Percentiles rank a stretch among this genome's conserved stretches.
Conservation (phyloP, 192 early-diverging fungal species). For the Coemansia sp. region DNA sequence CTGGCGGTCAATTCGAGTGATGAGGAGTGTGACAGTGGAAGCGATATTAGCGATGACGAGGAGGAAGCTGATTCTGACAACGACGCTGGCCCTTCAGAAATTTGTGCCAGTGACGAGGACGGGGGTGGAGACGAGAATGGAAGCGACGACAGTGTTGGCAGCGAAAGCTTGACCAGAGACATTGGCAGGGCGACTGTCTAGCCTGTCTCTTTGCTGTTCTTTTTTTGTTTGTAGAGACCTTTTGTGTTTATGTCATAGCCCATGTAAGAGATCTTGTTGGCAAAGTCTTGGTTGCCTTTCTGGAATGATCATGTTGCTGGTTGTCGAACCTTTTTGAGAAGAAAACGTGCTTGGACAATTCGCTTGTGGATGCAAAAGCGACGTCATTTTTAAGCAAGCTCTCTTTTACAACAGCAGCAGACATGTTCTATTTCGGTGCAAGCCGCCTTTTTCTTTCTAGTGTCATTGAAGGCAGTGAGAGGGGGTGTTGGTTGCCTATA, state of each 20-base stretch:
- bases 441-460: too few species aligned
- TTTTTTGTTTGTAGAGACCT: background rate
- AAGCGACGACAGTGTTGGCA: constrained; percentile 8
- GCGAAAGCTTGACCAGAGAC: constrained; percentile 13
- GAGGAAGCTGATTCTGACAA: background rate
- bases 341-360: background rate
- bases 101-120: background rate
- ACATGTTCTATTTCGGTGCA: too few species aligned
- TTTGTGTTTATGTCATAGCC: background rate
- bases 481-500: background rate
- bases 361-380: too few species aligned
- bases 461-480: too few species aligned
- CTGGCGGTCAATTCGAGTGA: constrained; percentile 43
- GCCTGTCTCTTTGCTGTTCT: background rate
- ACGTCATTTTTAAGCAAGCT: background rate
- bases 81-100: background rate
- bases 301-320: background rate
- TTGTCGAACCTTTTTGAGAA: background rate
- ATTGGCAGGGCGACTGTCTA: constrained; percentile 15
- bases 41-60: constrained; percentile 11
- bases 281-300: background rate
- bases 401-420: too few species aligned
- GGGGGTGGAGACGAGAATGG: background rate
- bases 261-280: background rate
- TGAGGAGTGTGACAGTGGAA: constrained; percentile 24